These are phyloP conservation scores for Irpex rosettiformis DNA, from an alignment of 1,284 basidiomycete genomes.

Conservation along the genomic window DNA sequence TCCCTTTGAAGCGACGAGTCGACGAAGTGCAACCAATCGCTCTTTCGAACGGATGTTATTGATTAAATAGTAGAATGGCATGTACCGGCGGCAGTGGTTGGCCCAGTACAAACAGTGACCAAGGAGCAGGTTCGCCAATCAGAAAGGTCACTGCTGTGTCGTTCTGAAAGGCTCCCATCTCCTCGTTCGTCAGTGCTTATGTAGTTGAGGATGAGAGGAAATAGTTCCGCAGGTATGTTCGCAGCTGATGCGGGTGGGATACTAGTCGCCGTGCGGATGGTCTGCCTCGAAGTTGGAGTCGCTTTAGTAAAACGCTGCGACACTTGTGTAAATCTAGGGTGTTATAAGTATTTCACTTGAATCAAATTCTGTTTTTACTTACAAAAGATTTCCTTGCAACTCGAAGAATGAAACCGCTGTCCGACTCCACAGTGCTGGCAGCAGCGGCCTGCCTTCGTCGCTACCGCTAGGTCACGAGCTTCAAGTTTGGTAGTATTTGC, in stretches of 20 bases:
- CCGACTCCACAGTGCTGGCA: too few species aligned
- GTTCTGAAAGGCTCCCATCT: background rate
- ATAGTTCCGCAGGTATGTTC: background rate
- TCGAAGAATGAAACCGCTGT: too few species aligned
- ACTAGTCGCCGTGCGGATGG: too few species aligned
- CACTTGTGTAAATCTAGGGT: too few species aligned
- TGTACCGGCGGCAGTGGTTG: constrained; percentile 1
- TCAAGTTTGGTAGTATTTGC: too few species aligned
- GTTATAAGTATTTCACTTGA: too few species aligned
- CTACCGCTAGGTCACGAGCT: too few species aligned
- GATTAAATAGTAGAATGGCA: background rate
- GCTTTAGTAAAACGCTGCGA: too few species aligned
- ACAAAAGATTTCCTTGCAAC: too few species aligned
- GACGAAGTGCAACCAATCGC: background rate
- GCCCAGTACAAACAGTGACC: background rate
- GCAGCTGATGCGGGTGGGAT: background rate
- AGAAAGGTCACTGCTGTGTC: background rate
- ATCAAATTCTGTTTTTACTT: too few species aligned
- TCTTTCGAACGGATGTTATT: background rate
- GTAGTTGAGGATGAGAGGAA: background rate
- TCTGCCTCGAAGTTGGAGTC: too few species aligned
- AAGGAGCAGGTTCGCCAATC: background rate
- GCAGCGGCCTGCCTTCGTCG: too few species aligned
- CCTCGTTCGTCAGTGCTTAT: background rate
- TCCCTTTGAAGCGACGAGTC: background rate